Evolutionary conservation across 2,329 filamentous ascomycete species (phyloP).

Genomic region (Diaporthe vexans): DNA sequence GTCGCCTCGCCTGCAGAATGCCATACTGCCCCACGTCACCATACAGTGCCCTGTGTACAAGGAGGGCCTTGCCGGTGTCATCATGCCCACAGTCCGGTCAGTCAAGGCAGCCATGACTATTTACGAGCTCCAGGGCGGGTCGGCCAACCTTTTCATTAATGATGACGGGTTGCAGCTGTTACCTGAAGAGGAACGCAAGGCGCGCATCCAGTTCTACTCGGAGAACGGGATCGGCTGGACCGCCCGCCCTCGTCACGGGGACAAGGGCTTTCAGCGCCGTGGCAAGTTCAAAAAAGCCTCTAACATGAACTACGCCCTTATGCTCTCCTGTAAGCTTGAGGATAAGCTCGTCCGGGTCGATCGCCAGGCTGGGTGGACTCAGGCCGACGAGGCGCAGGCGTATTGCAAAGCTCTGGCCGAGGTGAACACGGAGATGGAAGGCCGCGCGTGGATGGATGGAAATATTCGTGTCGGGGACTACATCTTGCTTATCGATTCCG

Average conservation of each 20-base stretch:
- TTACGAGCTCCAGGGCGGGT: slow-evolving; percentile 83
- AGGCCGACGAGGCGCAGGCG: slow-evolving; percentile 75
- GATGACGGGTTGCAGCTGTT: slow-evolving; percentile 81
- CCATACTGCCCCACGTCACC: slow-evolving; percentile 78
- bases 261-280: slow-evolving; percentile 72
- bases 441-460: slow-evolving; percentile 84
- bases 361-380: slow-evolving; percentile 74
- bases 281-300: slow-evolving; percentile 81
- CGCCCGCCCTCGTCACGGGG: slow-evolving; percentile 74
- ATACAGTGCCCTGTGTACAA: slow-evolving; percentile 93
- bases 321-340: slow-evolving; percentile 78
- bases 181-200: slow-evolving; percentile 71
- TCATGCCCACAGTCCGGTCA: slow-evolving; percentile 81
- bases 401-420: slow-evolving; percentile 77
- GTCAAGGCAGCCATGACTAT: slow-evolving; percentile 84
- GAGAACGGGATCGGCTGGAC: slow-evolving; percentile 80
- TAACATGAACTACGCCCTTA: slow-evolving; percentile 80
- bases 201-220: slow-evolving; percentile 74
- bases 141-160: slow-evolving; percentile 82
- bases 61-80: slow-evolving; percentile 82
- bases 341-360: slow-evolving; percentile 73
- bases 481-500: slow-evolving; percentile 83
- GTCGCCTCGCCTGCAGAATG: slow-evolving; percentile 70
- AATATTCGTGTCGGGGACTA: slow-evolving; percentile 90
- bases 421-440: slow-evolving; percentile 73